Conservation (phyloP, 306 rosid species). For the Quercus aquifolioides region DNA sequence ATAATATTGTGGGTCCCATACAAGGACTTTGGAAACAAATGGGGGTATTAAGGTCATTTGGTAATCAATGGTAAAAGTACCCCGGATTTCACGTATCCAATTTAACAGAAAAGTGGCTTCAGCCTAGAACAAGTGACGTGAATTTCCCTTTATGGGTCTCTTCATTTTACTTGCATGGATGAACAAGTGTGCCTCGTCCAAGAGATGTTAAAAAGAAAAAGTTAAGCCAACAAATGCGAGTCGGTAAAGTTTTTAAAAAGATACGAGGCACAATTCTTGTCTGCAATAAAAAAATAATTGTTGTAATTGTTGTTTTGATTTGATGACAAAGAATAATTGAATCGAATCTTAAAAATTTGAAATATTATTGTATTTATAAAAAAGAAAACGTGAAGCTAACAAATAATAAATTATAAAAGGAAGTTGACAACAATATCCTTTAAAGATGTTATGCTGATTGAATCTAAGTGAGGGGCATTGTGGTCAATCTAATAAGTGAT, state of each 20-base stretch:
- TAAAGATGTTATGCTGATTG: background rate
- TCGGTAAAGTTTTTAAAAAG: no score
- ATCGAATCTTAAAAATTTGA: no score
- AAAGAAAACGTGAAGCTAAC: background rate
- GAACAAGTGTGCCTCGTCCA: background rate
- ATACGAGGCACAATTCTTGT: accelerated
- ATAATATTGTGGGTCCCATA: background rate
- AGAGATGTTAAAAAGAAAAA: no score
- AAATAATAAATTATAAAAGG: background rate
- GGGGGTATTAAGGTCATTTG: conserved; percentile 21
- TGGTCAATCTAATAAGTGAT: background rate
- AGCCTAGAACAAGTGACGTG: conserved; percentile 11
- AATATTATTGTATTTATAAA: no score
- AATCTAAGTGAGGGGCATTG: background rate
- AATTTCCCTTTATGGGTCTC: conserved; percentile 18
- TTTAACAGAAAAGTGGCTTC: conserved; percentile 22
- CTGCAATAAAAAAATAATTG: no score
- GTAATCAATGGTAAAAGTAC: conserved; percentile 1
- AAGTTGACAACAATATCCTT: background rate
- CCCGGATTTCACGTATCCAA: conserved; percentile 49
- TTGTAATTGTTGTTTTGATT: no score
- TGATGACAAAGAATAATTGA: no score
- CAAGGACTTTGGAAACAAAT: background rate
- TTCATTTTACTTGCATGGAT: conserved; percentile 22
- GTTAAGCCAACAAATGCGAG: no score